phyloP scores from a whole-genome alignment of 225 moss, liverwort and hornwort species.

The Sphagnum contortum region DNA sequence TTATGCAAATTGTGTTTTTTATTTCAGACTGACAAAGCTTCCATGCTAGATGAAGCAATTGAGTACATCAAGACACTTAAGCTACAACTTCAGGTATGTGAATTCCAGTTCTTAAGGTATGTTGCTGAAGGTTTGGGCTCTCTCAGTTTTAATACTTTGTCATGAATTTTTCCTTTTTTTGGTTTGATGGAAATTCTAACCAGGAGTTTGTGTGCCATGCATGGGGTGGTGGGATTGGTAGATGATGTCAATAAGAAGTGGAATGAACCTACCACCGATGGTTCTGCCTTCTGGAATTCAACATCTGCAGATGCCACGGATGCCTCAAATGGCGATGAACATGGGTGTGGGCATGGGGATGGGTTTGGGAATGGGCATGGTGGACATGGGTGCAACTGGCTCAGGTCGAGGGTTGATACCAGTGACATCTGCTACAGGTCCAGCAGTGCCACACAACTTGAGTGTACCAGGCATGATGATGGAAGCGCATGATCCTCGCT shows the following conservation, averaged over 20 bases:
- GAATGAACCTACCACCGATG: slow-evolving; percentile 79
- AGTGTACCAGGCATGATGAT: slow-evolving; percentile 42
- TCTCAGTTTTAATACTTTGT: not conserved
- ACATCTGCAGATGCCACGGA: slow-evolving; percentile 69
- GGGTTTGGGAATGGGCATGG: slow-evolving; percentile 71
- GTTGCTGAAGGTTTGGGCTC: not conserved
- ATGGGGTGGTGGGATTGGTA: slow-evolving; percentile 17
- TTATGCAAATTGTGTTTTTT: not conserved
- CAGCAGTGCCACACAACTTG: slow-evolving; percentile 24
- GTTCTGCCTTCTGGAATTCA: slow-evolving; percentile 64
- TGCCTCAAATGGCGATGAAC: slow-evolving; percentile 41
- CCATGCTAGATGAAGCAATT: slow-evolving; percentile 98
- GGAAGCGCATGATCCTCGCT: slow-evolving; percentile 58
- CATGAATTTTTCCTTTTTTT: too few relatives aligned
- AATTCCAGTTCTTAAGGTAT: not conserved
- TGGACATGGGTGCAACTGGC: slow-evolving; percentile 47
- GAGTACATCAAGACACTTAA: slow-evolving; percentile 96
- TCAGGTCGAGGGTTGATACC: slow-evolving; percentile 45
- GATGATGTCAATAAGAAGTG: slow-evolving; percentile 92
- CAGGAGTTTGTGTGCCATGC: not conserved
- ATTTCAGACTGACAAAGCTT: slow-evolving; percentile 90
- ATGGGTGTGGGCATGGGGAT: slow-evolving; percentile 32
- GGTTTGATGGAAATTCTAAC: too few relatives aligned
- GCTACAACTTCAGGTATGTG: slow-evolving; percentile 62
- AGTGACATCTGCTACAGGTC: slow-evolving; percentile 33